These are phyloP conservation scores for Biscogniauxia sp. DNA, from an alignment of 2,329 filamentous ascomycete species.

Conservation along the genomic window DNA sequence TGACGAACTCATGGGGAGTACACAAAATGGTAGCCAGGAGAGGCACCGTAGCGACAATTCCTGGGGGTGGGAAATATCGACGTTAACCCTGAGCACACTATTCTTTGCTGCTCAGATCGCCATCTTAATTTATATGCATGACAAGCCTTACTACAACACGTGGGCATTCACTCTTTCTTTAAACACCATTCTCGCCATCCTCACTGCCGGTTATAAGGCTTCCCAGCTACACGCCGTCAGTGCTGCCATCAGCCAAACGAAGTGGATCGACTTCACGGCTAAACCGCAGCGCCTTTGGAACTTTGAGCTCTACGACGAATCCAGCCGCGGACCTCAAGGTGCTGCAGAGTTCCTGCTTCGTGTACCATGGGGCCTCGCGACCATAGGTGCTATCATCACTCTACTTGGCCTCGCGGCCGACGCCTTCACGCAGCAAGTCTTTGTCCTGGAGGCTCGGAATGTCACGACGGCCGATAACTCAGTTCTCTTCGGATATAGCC, in stretches of 20 bases:
- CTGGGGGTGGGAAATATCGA: constrained; percentile 6
- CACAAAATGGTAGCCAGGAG: background rate
- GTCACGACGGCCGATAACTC: constrained; percentile 6
- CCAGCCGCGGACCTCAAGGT: constrained; percentile 12
- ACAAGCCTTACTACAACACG: constrained; percentile 10
- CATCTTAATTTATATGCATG: constrained; percentile 5
- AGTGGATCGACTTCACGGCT: constrained; percentile 12
- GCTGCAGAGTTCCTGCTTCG: constrained; percentile 6
- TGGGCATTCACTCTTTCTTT: constrained; percentile 9
- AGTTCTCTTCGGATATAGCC: constrained; percentile 3
- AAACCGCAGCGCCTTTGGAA: constrained; percentile 4
- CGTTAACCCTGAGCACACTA: constrained; percentile 5
- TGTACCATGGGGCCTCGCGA: constrained; percentile 9
- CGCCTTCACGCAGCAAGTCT: constrained; percentile 13
- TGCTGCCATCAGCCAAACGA: constrained; percentile 11
- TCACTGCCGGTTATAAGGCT: constrained; percentile 11
- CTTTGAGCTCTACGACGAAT: constrained; percentile 14
- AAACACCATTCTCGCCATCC: constrained; percentile 8
- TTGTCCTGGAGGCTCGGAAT: constrained; percentile 6
- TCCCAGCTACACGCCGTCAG: constrained; percentile 10
- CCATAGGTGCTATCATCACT: constrained; percentile 8
- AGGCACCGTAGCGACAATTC: background rate
- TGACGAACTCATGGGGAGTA: background rate
- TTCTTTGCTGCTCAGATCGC: constrained; percentile 8
- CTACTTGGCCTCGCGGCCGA: constrained; percentile 7